Base-by-base conservation (phyloP, 139 green algal genomes). In the Parachlorella kessleri region DNA sequence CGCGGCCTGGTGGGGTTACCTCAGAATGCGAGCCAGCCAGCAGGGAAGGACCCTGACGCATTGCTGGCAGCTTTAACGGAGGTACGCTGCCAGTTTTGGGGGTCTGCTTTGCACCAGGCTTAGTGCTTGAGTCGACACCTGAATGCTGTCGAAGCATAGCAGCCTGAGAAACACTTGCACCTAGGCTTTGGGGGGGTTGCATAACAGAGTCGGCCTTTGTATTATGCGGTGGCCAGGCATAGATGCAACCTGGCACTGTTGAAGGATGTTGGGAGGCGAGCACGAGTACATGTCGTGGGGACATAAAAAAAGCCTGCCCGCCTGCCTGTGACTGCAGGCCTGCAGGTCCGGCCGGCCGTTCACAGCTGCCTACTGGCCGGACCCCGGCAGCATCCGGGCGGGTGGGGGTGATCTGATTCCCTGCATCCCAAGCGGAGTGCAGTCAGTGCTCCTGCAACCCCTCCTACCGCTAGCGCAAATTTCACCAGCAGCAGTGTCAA, bases 1-100 rank as follows among this genome's bases (percentile, higher is more conserved):
- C 69, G 81, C 38, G 81, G 81, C 42, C 35, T 75, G 48, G 39
- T 86, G 59, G 76, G 76, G 1, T 81, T 83, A 1, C 78, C 87
- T 2, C 87, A 88, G 1, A 81, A 84, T 24, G 21, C 92, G 59
- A 2, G 36, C 38, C n/a, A 14, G 10, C 36, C 36, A 32, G 33
- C 64, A 32, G 42, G 37, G n/a, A 55, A 64, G 40, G 65, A n/a
- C 42, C 8, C 26, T 21, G 33, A 64, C 42, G 73, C 48, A 7
- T 42, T 70, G 55, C 35, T 73, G 39, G 40, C 30, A 24, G 66
- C 66, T 10, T 41, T 81, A 30, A 65, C 71, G 26, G 28, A 28
- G 23, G 39, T 59, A 18, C 48, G 48, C 48, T 0, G 14, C 14
- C 21, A 59, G 48, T n/a, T n/a, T n/a, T n/a, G 48, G 48, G 0